Evolutionary conservation across 768 basidiomycete genomes (phyloP), one percentile per base, ranked within the genome.

Genomic region (Macrolepiota fuliginosa): DNA sequence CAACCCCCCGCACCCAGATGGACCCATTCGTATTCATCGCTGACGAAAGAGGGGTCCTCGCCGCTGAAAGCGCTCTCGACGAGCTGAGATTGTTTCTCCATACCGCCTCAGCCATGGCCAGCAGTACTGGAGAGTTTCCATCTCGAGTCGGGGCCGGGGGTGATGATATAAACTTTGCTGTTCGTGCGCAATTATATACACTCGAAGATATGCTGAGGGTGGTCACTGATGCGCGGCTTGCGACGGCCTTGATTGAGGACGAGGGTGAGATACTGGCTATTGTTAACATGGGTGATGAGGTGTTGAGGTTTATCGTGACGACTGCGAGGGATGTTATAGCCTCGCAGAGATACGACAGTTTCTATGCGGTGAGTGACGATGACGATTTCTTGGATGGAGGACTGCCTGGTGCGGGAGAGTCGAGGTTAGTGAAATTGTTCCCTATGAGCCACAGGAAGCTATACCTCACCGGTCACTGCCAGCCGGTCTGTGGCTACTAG

Each of bases 161-260:
- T 4, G 40, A 24, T 15, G 42, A 36, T 25, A 45, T 32, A 24
- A 6, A 45, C 24, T 5, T 61, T n/a, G 59, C 52, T 37, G 42
- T 61, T 37, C 59, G 29, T 35, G 53, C 25, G 19, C 59, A 61
- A 22, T 36, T 61, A 17, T n/a, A 54, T 11, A 29, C 45, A 35
- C 52, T 61, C 19, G 59, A 61, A 13, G 59, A 54, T 24, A 61
- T 61, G 51, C n/a, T 61, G 27, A 46, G 52, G 35, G 45, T 46
- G 19, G 24, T 61, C 11, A 46, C 22, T 11, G 59, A 61, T 54
- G 39, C 51, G 6, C 51, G 59, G 13, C 2, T 61, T 7, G 59
- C 59, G 59, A 61, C 51, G 52, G 46, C 27, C 17, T 32, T 61
- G 42, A 25, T 54, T 46, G 52, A 36, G 27, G 42, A 54, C 22